Conservation (phyloP, 2,329 filamentous ascomycete genomes). For the Paracoccidioides brasiliensis region DNA sequence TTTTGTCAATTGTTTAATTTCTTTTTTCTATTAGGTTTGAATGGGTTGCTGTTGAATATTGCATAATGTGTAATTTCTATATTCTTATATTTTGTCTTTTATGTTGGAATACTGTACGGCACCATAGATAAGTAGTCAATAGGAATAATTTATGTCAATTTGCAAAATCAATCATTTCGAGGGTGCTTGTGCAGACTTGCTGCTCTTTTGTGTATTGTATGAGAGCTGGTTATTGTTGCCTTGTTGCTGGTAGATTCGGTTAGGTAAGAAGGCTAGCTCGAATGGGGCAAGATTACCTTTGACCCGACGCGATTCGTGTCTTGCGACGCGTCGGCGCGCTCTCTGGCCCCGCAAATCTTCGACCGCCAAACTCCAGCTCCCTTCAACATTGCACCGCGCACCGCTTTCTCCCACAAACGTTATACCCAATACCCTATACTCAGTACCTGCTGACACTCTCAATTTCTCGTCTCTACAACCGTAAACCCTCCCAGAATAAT, state of each 20-base stretch:
- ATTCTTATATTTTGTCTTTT: neutral
- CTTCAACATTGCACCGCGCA: neutral
- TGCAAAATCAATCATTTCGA: neutral
- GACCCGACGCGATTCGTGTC: slow-evolving; percentile 1
- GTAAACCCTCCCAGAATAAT: too few species aligned
- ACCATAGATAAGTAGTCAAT: neutral
- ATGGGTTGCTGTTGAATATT: neutral
- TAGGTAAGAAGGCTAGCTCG: neutral
- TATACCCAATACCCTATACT: neutral
- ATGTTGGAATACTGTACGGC: neutral
- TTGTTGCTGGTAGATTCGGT: neutral
- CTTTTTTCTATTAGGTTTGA: neutral
- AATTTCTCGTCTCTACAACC: neutral
- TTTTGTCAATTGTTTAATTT: neutral
- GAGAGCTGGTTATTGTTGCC: neutral
- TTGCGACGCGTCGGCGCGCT: neutral
- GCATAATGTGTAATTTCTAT: neutral
- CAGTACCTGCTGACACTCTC: neutral
- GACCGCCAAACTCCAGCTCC: neutral
- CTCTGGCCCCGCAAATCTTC: neutral
- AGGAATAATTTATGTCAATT: neutral
- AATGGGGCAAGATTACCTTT: neutral
- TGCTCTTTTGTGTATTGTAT: neutral
- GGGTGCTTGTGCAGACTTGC: neutral
- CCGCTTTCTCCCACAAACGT: neutral